A percentile compares a stretch with the other conserved stretches of the same genome.
These are phyloP conservation scores for Nepenthes alata DNA, from an alignment of 179 eudicot genomes.

Conservation along the genomic window DNA sequence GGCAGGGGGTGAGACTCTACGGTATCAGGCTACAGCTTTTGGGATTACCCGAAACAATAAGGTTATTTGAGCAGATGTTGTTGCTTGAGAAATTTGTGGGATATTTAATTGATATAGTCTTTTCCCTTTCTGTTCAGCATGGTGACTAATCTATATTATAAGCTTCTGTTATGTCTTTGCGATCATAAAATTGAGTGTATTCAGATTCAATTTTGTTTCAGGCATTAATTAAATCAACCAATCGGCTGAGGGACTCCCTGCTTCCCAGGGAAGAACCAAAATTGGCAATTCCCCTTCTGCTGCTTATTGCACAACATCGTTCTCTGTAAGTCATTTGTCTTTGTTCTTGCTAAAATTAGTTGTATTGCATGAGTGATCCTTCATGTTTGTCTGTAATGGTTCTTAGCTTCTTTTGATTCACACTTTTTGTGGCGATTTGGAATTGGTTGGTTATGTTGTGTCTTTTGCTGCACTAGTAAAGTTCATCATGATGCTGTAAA, in stretches of 20 bases:
- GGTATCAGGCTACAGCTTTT: conserved; percentile 90
- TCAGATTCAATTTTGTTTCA: conserved; percentile 18
- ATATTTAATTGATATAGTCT: not conserved
- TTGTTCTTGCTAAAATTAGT: too few species aligned
- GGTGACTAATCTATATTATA: not conserved
- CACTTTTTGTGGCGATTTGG: too few species aligned
- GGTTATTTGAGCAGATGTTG: conserved; percentile 25
- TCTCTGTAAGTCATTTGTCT: conserved; percentile 48
- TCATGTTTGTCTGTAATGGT: not conserved
- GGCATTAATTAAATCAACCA: conserved; percentile 91
- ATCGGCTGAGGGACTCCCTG: conserved; percentile 81
- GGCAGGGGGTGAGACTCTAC: conserved; percentile 96
- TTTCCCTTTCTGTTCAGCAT: not conserved
- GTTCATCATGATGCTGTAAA: too few species aligned
- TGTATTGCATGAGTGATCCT: too few species aligned
- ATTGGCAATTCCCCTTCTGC: conserved; percentile 78
- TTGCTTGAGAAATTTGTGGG: not conserved
- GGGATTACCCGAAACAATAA: conserved; percentile 85
- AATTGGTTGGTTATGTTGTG: too few species aligned
- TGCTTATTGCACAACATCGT: conserved; percentile 96
- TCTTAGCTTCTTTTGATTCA: not conserved
- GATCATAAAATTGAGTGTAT: not conserved
- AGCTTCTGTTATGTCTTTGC: not conserved
- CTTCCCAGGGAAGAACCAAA: conserved; percentile 89
- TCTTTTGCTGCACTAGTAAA: too few species aligned